phyloP scores from a whole-genome alignment of 257 asterid species.

The Ballota nigra region DNA sequence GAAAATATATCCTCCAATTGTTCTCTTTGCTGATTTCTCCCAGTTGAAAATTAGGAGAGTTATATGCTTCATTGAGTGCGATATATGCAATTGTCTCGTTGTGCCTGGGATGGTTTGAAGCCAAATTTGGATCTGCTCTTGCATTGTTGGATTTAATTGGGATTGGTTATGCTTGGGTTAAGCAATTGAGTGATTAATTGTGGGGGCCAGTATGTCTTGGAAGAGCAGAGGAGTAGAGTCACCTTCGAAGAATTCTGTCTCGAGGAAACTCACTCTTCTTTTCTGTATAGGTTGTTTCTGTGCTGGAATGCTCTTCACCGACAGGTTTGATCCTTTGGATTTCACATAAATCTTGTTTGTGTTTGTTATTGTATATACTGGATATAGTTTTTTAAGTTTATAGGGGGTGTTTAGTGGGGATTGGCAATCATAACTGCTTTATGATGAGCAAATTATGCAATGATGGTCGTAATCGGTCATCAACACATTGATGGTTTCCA shows the following conservation, averaged over 20 bases:
- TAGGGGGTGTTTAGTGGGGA: slow-evolving; percentile 1
- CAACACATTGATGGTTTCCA: slow-evolving; percentile 4
- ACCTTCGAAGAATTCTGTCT: slow-evolving; percentile 39
- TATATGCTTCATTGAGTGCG: neutral
- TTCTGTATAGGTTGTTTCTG: slow-evolving; percentile 88
- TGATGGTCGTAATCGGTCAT: slow-evolving; percentile 1
- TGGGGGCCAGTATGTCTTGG: slow-evolving; percentile 61
- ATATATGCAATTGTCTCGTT: slow-evolving; percentile 6
- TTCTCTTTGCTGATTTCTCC: neutral
- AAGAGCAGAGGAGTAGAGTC: slow-evolving; percentile 79
- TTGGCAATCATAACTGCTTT: slow-evolving; percentile 20
- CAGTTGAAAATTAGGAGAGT: neutral
- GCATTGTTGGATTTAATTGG: slow-evolving; percentile 22
- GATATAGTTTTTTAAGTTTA: neutral
- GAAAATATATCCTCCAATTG: neutral
- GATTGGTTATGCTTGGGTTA: slow-evolving; percentile 37
- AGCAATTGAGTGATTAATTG: slow-evolving; percentile 27
- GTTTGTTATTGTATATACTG: neutral
- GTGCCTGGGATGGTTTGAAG: slow-evolving; percentile 20
- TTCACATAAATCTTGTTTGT: slow-evolving; percentile 1
- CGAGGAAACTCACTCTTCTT: slow-evolving; percentile 59
- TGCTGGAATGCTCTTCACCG: slow-evolving; percentile 94
- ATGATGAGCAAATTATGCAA: slow-evolving; percentile 16
- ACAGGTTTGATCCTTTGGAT: slow-evolving; percentile 53
- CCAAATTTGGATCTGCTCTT: slow-evolving; percentile 28